A percentile compares a stretch with the other conserved stretches of the same genome.
phyloP scores from a whole-genome alignment of 345 rosid species.

The Passiflora organensis region DNA sequence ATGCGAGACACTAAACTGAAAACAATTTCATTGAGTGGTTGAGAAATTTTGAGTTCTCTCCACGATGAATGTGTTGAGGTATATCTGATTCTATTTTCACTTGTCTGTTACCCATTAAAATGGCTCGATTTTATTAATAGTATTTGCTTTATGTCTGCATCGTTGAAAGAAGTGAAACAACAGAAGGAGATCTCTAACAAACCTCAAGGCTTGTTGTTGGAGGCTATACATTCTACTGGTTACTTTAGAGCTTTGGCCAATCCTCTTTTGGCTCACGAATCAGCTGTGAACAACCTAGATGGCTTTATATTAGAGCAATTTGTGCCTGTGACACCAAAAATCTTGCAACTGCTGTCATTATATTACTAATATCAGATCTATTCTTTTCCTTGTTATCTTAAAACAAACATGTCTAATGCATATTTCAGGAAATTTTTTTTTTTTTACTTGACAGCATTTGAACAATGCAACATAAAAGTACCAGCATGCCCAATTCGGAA shows the following conservation, averaged over 20 bases:
- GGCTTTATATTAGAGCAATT: conserved; percentile 61
- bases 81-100: too few species aligned
- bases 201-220: conserved; percentile 69
- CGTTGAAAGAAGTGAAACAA: conserved; percentile 71
- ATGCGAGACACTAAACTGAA: too few species aligned
- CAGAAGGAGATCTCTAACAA: conserved; percentile 56
- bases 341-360: too few species aligned
- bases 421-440: conserved; percentile 65
- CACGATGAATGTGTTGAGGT: too few species aligned
- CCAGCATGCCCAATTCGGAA: too few species aligned
- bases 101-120: too few species aligned
- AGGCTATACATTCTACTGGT: conserved; percentile 87
- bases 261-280: conserved; percentile 81
- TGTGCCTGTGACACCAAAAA: conserved; percentile 48
- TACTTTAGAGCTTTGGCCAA: conserved; percentile 80
- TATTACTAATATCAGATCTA: too few species aligned
- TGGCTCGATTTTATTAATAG: background rate
- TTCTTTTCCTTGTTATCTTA: background rate
- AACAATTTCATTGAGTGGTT: too few species aligned
- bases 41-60: too few species aligned
- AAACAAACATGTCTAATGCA: conserved; percentile 1
- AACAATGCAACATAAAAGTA: too few species aligned
- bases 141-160: conserved; percentile 13
- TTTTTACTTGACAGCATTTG: too few species aligned
- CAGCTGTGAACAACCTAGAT: conserved; percentile 52